Percentiles rank a stretch among this genome's conserved stretches.
Evolutionary conservation across 2,329 filamentous ascomycete genomes (phyloP).

Genomic region (Aspergillus sp.): DNA sequence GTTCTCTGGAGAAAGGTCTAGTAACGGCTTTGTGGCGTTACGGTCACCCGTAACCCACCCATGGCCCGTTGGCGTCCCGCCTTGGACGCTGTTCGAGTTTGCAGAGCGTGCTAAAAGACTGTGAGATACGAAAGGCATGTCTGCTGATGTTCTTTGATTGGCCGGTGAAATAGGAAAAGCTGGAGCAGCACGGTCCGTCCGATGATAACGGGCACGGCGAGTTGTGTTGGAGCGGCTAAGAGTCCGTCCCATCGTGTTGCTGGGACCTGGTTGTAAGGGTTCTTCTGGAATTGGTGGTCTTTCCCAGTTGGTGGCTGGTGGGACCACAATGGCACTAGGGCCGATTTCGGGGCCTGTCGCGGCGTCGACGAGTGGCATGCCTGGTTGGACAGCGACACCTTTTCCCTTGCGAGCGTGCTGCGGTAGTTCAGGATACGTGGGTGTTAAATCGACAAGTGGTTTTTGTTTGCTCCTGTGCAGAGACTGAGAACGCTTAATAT

Average conservation of each 20-base stretch:
- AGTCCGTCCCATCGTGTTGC: conserved; percentile 2
- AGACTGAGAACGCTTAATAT: conserved; percentile 38
- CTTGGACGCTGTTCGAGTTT: conserved; percentile 11
- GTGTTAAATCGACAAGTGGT: conserved; percentile 61
- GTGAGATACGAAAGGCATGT: conserved; percentile 26
- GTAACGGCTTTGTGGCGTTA: conserved; percentile 33
- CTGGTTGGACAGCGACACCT: conserved; percentile 38
- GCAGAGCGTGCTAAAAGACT: conserved; percentile 29
- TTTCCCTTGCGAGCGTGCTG: conserved; percentile 28
- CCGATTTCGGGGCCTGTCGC: conserved; percentile 34
- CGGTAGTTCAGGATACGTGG: conserved; percentile 56
- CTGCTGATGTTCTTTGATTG: conserved; percentile 6
- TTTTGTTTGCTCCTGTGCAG: conserved; percentile 38
- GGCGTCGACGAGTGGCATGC: conserved; percentile 32
- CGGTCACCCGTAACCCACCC: conserved; percentile 35
- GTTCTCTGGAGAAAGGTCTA: conserved; percentile 35
- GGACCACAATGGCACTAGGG: conserved; percentile 26
- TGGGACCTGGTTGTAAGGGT: conserved; percentile 2
- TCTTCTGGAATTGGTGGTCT: conserved; percentile 18
- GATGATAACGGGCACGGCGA: conserved; percentile 19
- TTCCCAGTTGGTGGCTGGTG: conserved; percentile 34
- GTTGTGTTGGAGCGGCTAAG: conserved; percentile 29
- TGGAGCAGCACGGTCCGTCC: conserved; percentile 5
- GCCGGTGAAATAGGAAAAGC: conserved; percentile 8
- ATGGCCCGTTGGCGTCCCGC: conserved; percentile 20